Base-by-base conservation (phyloP, 108 stramenopile genomes). In the Skeletonema grethae region DNA sequence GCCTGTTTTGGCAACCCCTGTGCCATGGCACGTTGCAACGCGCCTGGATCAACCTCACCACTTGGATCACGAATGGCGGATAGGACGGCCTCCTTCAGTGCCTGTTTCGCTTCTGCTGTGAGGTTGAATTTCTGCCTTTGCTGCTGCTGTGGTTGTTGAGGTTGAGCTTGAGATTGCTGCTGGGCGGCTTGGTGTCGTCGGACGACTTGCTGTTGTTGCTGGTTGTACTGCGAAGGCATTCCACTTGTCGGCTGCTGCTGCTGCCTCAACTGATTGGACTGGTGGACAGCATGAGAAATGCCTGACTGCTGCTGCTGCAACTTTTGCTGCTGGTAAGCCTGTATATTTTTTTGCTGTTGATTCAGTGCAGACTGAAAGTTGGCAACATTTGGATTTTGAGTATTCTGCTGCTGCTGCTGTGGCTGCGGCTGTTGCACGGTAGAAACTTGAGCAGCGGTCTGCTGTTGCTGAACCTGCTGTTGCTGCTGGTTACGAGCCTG, bases 51-150 rank as follows among this genome's bases (percentile, higher is more conserved):
- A 13, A 95, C 82, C 32, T 76, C 60, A 3, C 94, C 94, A 31
- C 65, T 71, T 16, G 91, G 90, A 57, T 82, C 69, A 18, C 87
- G 87, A 61, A 95, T 87, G 24, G 91, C 87, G 0, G 91, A 91
- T 72, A 90, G 87, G 60, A 95, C 90, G 18, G 90, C 91, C 59
- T 92, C 89, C 20, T 88, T 85, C 29, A 95, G 65, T 10, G 91
- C 90, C 10, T 73, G 43, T 68, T 88, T 87, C 9, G 87, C 90
- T 71, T 90, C 87, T 7, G 75, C 70, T 10, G 81, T 88, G 5
- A 95, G 65, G 36, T 89, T 80, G 25, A 89, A 76, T 61, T 45
- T 71, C 24, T 68, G 41, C 29, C 69, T 65, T 50, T 32, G 36
- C 22, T 63, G 65, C 25, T 61, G 61, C 5, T 76, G 67, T 8